Evolutionary conservation across 805 yeast genomes (phyloP).

Genomic region (Lipomyces sp.): DNA sequence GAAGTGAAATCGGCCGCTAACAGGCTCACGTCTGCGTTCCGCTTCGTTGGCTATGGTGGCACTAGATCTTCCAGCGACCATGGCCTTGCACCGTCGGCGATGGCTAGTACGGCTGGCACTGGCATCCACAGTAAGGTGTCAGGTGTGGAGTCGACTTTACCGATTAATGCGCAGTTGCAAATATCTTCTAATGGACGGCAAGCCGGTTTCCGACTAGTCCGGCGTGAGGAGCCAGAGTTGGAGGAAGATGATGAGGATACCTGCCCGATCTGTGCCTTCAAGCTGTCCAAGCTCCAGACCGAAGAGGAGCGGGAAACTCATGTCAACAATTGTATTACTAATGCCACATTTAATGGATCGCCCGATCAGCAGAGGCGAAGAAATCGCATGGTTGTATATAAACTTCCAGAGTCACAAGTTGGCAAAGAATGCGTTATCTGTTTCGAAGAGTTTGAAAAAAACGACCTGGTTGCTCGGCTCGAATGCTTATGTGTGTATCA

Average conservation of each 20-base stretch:
- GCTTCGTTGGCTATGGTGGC: constrained; percentile 21
- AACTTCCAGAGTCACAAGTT: constrained; percentile 48
- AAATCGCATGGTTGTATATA: constrained; percentile 87
- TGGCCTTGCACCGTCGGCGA: not conserved
- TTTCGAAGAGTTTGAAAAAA: constrained; percentile 82
- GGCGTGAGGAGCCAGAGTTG: constrained; percentile 16
- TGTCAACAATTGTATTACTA: constrained; percentile 66
- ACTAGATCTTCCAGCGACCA: constrained; percentile 5
- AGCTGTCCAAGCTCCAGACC: constrained; percentile 39
- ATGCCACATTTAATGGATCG: constrained; percentile 66
- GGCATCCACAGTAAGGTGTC: not conserved
- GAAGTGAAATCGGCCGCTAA: constrained; percentile 18
- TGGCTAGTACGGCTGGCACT: constrained; percentile 1
- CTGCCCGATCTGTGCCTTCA: constrained; percentile 49
- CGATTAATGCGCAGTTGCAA: not conserved
- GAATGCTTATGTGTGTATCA: constrained; percentile 96
- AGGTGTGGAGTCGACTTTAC: constrained; percentile 24
- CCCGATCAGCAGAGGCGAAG: constrained; percentile 58
- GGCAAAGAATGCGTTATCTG: constrained; percentile 91
- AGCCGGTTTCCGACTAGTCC: constrained; percentile 29
- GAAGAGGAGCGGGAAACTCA: constrained; percentile 62
- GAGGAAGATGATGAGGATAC: constrained; percentile 43
- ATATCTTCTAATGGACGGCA: constrained; percentile 5
- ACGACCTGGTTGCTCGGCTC: constrained; percentile 86
- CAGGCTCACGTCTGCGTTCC: constrained; percentile 21